Conservation (phyloP, 129 eudicot species). For the Heracleum sosnowskyi region DNA sequence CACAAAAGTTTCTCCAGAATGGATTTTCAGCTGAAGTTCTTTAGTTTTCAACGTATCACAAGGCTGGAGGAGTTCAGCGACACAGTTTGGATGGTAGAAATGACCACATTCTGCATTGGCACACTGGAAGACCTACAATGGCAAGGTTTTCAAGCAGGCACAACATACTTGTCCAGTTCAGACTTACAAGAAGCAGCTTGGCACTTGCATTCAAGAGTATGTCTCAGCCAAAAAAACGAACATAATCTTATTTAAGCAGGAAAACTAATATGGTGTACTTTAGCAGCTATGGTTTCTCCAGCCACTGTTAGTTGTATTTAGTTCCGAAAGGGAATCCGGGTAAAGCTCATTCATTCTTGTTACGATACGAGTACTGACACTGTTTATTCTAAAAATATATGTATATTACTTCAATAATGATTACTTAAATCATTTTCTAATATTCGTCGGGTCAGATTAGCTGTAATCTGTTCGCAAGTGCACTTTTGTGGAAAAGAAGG, state of each 20-base stretch:
- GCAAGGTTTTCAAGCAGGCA: neutral
- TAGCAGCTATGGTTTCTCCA: neutral
- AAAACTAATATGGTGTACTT: neutral
- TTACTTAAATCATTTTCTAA: neutral
- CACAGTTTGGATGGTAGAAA: constrained; percentile 75
- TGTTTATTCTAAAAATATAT: neutral
- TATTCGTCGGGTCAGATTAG: neutral
- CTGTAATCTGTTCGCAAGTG: neutral
- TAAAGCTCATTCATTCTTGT: neutral
- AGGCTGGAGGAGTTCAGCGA: constrained; percentile 41
- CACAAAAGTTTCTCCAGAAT: constrained; percentile 59
- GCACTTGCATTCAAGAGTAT: neutral
- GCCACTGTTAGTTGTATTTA: neutral
- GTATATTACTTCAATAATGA: neutral
- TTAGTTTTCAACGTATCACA: constrained; percentile 32
- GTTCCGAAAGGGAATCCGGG: neutral
- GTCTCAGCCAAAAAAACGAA: neutral
- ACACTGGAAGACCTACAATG: constrained; percentile 72
- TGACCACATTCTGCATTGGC: constrained; percentile 75
- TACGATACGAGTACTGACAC: neutral
- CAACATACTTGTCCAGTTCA: neutral
- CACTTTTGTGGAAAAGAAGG: neutral
- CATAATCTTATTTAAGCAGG: neutral
- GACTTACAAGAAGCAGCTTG: neutral
- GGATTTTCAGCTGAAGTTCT: constrained; percentile 36